Base-by-base conservation (phyloP, 2,329 filamentous ascomycete genomes). In the Decorospora gaudefroyi region DNA sequence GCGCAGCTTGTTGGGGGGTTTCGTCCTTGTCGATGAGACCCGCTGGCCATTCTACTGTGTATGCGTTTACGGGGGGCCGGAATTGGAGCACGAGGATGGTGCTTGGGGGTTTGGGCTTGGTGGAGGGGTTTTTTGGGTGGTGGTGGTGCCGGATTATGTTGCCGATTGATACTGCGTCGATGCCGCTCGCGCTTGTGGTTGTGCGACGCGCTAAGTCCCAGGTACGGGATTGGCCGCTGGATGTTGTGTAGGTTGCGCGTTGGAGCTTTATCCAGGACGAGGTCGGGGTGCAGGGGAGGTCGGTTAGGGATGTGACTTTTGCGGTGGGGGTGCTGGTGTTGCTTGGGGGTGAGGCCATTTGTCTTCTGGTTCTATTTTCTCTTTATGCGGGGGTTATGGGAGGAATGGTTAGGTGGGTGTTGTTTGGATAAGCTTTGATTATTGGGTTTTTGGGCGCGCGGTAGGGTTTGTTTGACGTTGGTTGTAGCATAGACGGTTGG, bases 161-260 rank as follows among this genome's bases (percentile, higher is more conserved):
- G 12, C 88, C 76, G 52, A 90, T 88, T 43, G 85, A 84, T 11
- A 89, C 85, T 38, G 83, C 85, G 61, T 89, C 86, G 36, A 62
- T 35, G 28, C 59, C 59, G 0, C 53, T 36, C 39, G 86, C 81
- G 22, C 80, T 78, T 37, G 77, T 75, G 0, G 85, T 88, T 15
- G 76, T 78, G 15, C 86, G 79, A 64, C 86, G 82, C 4, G 85
- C 84, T 1, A 83, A 84, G 65, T 89, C 86, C 86, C 86, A 89
- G 27, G 78, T 79, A 36, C 85, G 77, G 0, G 69, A 64, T 8
- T 70, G 71, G 56, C 80, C 81, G 22, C 76, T 75, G 29, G 81
- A 78, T 61, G 88, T 85, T 49, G 73, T 72, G 67, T 88, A 90
- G 31, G 64, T 68, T 3, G 62, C 65, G 51, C 67, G 70, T 53